Evolutionary conservation across 179 eudicot genomes (phyloP).

Genomic region (Beta macrorhiza): DNA sequence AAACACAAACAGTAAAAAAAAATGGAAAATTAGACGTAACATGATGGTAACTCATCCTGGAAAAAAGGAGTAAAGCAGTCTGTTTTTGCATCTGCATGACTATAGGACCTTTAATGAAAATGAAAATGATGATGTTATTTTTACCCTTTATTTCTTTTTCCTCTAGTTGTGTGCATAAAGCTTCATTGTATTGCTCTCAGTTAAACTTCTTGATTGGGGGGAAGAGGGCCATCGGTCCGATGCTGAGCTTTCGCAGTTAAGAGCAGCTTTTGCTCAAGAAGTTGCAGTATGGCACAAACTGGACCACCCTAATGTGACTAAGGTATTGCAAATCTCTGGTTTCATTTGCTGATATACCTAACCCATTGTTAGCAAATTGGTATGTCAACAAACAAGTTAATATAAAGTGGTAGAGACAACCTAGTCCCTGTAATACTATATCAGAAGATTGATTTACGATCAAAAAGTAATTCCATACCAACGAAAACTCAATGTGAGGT

Average conservation of each 20-base stretch:
- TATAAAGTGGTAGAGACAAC: too few species aligned
- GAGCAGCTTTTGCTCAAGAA: slow-evolving; percentile 42
- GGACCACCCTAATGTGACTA: slow-evolving; percentile 42
- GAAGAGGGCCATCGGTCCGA: slow-evolving; percentile 44
- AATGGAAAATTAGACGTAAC: background rate
- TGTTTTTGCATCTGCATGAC: too few species aligned
- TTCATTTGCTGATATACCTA: background rate
- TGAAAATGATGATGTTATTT: background rate
- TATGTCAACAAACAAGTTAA: background rate
- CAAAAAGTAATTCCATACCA: too few species aligned
- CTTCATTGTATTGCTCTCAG: slow-evolving; percentile 25
- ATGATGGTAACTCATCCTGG: too few species aligned
- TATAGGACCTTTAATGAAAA: background rate
- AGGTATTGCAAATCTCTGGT: slow-evolving; percentile 25
- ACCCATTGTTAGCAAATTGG: background rate
- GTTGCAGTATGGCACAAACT: slow-evolving; percentile 45
- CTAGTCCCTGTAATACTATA: too few species aligned
- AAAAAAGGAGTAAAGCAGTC: too few species aligned
- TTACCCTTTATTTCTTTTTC: background rate
- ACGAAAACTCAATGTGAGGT: background rate
- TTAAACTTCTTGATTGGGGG: slow-evolving; percentile 45
- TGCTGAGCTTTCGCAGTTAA: slow-evolving; percentile 34
- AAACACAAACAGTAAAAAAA: slow-evolving; percentile 6
- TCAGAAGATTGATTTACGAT: too few species aligned
- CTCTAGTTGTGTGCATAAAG: background rate